Percentiles rank a stretch among this genome's conserved stretches.
Evolutionary conservation across 2,329 filamentous ascomycete genomes (phyloP).

Genomic region (Ilyonectria sp.): DNA sequence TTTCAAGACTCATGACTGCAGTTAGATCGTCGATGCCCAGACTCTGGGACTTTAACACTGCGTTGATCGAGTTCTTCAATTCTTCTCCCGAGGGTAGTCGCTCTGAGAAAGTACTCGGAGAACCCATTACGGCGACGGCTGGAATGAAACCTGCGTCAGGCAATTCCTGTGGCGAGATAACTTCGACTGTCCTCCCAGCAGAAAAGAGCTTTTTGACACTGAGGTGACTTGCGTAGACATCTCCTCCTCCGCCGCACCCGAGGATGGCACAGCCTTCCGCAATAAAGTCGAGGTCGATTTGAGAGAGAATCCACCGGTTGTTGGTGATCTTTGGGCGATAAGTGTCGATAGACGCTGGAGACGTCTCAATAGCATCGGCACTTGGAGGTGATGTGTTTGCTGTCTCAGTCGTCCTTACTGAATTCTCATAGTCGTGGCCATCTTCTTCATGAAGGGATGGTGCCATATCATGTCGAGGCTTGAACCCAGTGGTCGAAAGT

Average conservation of each 20-base stretch:
- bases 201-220: constrained; percentile 13
- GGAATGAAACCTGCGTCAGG: constrained; percentile 13
- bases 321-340: constrained; percentile 36
- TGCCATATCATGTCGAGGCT: background rate
- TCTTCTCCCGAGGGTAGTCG: constrained; percentile 19
- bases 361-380: too few species aligned
- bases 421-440: background rate
- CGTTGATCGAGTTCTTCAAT: constrained; percentile 27
- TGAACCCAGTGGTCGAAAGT: background rate
- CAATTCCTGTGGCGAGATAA: constrained; percentile 7
- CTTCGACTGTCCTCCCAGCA: background rate
- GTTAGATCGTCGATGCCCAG: constrained; percentile 6
- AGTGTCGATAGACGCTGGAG: background rate
- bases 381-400: background rate
- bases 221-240: constrained; percentile 24
- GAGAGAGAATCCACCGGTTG: constrained; percentile 60
- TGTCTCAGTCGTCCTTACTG: background rate
- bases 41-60: constrained; percentile 7
- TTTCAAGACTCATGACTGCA: constrained; percentile 33
- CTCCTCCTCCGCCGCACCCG: constrained; percentile 61
- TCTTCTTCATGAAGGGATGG: background rate
- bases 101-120: constrained; percentile 31
- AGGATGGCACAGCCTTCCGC: constrained; percentile 63
- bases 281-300: constrained; percentile 62
- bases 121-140: constrained; percentile 26